Percentiles rank a stretch among this genome's conserved stretches.
Conservation (phyloP, 2,329 filamentous ascomycete species). For the Lasiodiplodia sp. region DNA sequence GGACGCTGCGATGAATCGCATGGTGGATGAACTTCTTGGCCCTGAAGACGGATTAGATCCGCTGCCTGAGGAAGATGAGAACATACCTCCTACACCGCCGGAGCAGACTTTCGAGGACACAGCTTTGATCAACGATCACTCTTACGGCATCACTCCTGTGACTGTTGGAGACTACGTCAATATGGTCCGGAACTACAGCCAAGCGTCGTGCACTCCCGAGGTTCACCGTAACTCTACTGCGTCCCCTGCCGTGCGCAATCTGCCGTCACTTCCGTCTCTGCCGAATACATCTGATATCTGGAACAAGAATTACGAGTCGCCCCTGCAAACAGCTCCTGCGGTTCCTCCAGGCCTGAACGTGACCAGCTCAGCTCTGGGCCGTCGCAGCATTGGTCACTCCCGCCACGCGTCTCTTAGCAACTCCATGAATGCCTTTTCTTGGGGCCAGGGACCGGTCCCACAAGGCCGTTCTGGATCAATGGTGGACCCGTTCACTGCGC, state of each 20-base stretch:
- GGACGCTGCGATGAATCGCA: constrained; percentile 61
- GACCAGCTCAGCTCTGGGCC: neutral
- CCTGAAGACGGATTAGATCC: constrained; percentile 50
- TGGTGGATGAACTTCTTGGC: constrained; percentile 65
- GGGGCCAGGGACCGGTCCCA: constrained; percentile 37
- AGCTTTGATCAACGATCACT: constrained; percentile 42
- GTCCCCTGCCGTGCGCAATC: constrained; percentile 45
- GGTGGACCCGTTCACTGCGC: constrained; percentile 28
- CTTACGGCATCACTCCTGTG: constrained; percentile 39
- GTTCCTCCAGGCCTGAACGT: constrained; percentile 30
- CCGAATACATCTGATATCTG: constrained; percentile 48
- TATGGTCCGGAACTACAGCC: constrained; percentile 46
- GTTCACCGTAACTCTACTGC: constrained; percentile 43
- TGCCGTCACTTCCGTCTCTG: constrained; percentile 45
- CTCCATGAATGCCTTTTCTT: constrained; percentile 37
- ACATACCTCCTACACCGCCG: constrained; percentile 55
- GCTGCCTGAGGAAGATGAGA: constrained; percentile 51
- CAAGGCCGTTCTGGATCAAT: constrained; percentile 20
- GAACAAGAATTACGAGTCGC: constrained; percentile 43
- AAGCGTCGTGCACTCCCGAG: constrained; percentile 33
- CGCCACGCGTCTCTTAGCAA: constrained; percentile 53
- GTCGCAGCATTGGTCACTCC: constrained; percentile 40
- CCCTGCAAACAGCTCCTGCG: constrained; percentile 41
- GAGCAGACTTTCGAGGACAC: constrained; percentile 55
- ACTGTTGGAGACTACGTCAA: constrained; percentile 48